Base-by-base conservation (phyloP, 2,329 filamentous ascomycete species). In the Scleromitrula shiraiana region DNA sequence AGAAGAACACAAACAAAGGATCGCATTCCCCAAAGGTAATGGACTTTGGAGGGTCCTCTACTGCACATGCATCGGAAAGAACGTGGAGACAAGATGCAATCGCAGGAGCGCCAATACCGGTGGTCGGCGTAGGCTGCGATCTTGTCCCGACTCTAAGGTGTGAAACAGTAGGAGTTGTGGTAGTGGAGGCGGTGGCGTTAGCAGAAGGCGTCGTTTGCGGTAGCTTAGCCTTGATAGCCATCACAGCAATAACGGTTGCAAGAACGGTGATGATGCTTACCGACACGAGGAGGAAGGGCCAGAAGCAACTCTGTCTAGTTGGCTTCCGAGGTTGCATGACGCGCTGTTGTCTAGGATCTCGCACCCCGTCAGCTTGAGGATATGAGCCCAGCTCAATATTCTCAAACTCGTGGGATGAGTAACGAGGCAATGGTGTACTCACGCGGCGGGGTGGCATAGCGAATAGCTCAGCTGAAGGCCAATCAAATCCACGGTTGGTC, bases 11-110 rank as follows among this genome's bases (percentile, higher is more conserved):
- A 8, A 24, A 41, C 12, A 47, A 23, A 23, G 22, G 22, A 41
- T 41, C 45, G 14, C 37, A 47, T 22, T 47, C 12, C 1, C 37
- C 37, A 19, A 47, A 35, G 20, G 37, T 22, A 9, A 22, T 47
- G 4, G 8, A 14, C 3, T 14, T 9, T 9, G 15, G 22, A 10
- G 37, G 7, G 15, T 10, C 5, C 15, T 41, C 8, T 17, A 27
- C 33, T 33, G 12, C 15, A 12, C 37, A 47, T 6, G 29, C 44
- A 20, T 35, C 32, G 15, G 33, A 27, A 19, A 41, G n/a, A 10
- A 47, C 44, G 23, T 39, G 19, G 17, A 35, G 44, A 24, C 37
- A 41, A 22, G 19, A 23, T 20, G 27, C 37, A 12, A 47, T 20
- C 7, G 12, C 23, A 6, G 40, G 26, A 3, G 29, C 23, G 19